Evolutionary conservation across 331 rosid genomes (phyloP), one percentile per base, ranked within the genome.

Genomic region (Rosa hybrid): DNA sequence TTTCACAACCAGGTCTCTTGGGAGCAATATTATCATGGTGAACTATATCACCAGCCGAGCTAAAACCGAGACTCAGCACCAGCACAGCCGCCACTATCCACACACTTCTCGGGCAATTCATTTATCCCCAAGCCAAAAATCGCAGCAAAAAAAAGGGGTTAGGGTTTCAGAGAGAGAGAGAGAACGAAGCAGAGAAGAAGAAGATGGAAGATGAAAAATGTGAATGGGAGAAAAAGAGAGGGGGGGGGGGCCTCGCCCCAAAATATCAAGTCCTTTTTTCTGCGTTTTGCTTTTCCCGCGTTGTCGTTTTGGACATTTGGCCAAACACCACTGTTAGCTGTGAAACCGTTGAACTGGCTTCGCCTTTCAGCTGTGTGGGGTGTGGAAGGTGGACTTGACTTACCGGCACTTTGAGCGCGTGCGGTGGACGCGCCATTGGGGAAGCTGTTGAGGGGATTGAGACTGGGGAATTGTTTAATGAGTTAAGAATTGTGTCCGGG

Each of bases 21-120:
- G 99, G 99, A 78, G 99, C 92, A 63, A 84, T 72, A 83, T 88
- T 65, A 68, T 96, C 99, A 18, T 84, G 97, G 76, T 96, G 99
- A 76, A 96, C 99, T 81, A 96, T 93, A 71, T 96, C 99, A 14
- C 98, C 98, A 70, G 92, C 97, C 12, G 90, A 86, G 63, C 79
- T 91, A 80, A 85, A n/a, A 76, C 88, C 80, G 51, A 84, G 12
- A 67, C 71, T 44, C 77, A 91, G 80, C 65, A 86, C 41, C 73
- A 89, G 65, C 71, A 89, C 87, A 74, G 53, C 76, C 5, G 67
- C 41, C 78, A 82, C 83, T 56, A 82, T 23, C 59, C 77, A 76
- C 25, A 82, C 13, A 79, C 67, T 86, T 88, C 77, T 86, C 83
- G 50, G 82, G 69, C 86, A 86, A 87, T 80, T 87, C 98, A 93